These are phyloP conservation scores for Stevia rebaudiana DNA, from an alignment of 140 eudicot genomes.

Conservation along the genomic window DNA sequence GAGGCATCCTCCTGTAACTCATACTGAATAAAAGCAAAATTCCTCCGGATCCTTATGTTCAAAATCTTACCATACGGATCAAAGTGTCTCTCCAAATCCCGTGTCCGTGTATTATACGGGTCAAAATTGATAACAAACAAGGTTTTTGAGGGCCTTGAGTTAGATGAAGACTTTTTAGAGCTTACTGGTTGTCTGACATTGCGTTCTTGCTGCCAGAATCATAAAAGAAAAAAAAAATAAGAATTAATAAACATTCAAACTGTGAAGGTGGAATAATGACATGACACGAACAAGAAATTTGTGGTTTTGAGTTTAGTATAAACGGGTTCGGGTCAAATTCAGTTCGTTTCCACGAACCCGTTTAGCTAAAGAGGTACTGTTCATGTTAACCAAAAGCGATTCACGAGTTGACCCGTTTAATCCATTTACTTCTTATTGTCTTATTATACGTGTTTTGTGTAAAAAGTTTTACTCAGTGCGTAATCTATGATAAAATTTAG, in stretches of 20 bases:
- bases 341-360: too few species aligned
- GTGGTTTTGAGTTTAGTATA: too few species aligned
- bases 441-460: too few species aligned
- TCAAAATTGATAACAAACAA: slow-evolving; percentile 88
- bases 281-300: too few species aligned
- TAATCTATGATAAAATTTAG: too few species aligned
- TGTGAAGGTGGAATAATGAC: too few species aligned
- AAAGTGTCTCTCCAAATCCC: slow-evolving; percentile 86
- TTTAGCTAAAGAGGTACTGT: too few species aligned
- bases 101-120: slow-evolving; percentile 64
- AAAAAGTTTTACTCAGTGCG: too few species aligned
- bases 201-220: slow-evolving; percentile 65
- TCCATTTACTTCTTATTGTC: too few species aligned
- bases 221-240: not conserved
- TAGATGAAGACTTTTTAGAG: slow-evolving; percentile 54
- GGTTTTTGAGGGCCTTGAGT: slow-evolving; percentile 71
- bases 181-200: slow-evolving; percentile 50
- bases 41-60: slow-evolving; percentile 77
- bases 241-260: not conserved
- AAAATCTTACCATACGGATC: slow-evolving; percentile 78
- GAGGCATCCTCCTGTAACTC: slow-evolving; percentile 85
- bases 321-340: too few species aligned
- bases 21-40: slow-evolving; percentile 80
- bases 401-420: too few species aligned
- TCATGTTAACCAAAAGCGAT: too few species aligned